Evolutionary conservation across 228 moss, liverwort and hornwort species (phyloP), one percentile per base, ranked within the genome.

Genomic region (Sphagnum magellanicum): DNA sequence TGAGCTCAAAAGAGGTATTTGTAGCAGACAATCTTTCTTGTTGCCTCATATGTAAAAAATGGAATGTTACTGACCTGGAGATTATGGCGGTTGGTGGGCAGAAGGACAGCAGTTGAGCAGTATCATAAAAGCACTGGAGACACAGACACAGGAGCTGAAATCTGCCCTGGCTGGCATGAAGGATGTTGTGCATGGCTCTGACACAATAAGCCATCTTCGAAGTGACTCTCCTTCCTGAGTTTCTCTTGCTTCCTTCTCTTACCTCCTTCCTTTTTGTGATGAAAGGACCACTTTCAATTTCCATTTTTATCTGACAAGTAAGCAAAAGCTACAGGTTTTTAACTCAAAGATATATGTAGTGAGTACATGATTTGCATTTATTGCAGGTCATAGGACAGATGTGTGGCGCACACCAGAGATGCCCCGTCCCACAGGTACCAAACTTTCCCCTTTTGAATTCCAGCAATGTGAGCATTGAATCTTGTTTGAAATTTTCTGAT

Each of bases 81-180:
- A 32, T 32, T 32, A 32, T 32, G 32, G 32, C 3, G 32, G 32
- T 32, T 77, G 64, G 15, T 60, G 63, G 49, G 71, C 82, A 97
- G 97, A 97, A 69, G 83, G 89, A 70, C 74, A 82, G 72, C 88
- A 82, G 16, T 65, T 89, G 70, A 90, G 93, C 71, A 86, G 73
- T 68, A 83, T 93, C 72, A 80, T 90, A 57, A 90, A 85, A 73
- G 90, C 94, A 8, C 73, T 98, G 74, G 98, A 93, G 72, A 83
- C 78, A 5, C 98, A 93, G 69, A 98, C 98, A 64, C 79, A 81
- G 65, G 93, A 92, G 77, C 71, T 98, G 67, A 98, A 90, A 78
- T 80, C 85, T 10, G 84, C 89, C 51, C 73, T 98, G 59, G 82
- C 89, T 55, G 87, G 93, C 55, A 81, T 98, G 85, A 85, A 81